Conservation (phyloP, 2,329 filamentous ascomycete genomes). For the Rutstroemia sp. region DNA sequence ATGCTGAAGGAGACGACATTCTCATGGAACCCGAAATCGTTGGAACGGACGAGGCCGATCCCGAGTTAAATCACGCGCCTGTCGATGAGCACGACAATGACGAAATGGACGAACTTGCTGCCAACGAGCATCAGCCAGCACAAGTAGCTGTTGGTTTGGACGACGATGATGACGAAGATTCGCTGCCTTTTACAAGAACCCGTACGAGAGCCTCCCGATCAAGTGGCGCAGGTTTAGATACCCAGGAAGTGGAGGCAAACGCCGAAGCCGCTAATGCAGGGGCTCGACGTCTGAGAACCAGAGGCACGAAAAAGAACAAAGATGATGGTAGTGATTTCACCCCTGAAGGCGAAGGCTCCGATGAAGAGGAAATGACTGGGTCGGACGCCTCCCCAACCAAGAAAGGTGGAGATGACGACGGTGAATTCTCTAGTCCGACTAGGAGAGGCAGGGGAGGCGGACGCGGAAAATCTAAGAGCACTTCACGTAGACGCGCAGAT, state of each 20-base stretch:
- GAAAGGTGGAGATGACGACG: constrained; percentile 38
- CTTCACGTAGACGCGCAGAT: constrained; percentile 39
- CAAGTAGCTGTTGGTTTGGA: constrained; percentile 2
- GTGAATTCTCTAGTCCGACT: constrained; percentile 41
- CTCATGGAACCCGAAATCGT: constrained; percentile 1
- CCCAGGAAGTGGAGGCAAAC: constrained; percentile 45
- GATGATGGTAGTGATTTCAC: constrained; percentile 30
- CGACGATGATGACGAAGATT: constrained; percentile 27
- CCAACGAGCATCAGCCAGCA: constrained; percentile 10
- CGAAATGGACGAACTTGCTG: constrained; percentile 16
- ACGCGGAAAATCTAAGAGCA: constrained; percentile 37
- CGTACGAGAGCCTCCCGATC: constrained; percentile 29
- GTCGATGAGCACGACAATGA: constrained; percentile 13
- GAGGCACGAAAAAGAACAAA: constrained; percentile 23
- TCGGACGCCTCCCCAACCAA: constrained; percentile 31
- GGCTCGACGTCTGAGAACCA: constrained; percentile 25
- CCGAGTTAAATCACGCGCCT: background rate
- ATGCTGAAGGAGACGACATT: constrained; percentile 15
- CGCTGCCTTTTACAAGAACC: constrained; percentile 33
- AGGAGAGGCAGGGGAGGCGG: constrained; percentile 40
- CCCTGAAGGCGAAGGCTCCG: constrained; percentile 38
- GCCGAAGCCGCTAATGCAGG: constrained; percentile 27
- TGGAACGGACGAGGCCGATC: constrained; percentile 7
- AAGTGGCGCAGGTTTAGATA: constrained; percentile 29
- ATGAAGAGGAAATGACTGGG: constrained; percentile 39